phyloP scores from a whole-genome alignment of 2,329 filamentous ascomycete species.

The Waltergamsia citrina region DNA sequence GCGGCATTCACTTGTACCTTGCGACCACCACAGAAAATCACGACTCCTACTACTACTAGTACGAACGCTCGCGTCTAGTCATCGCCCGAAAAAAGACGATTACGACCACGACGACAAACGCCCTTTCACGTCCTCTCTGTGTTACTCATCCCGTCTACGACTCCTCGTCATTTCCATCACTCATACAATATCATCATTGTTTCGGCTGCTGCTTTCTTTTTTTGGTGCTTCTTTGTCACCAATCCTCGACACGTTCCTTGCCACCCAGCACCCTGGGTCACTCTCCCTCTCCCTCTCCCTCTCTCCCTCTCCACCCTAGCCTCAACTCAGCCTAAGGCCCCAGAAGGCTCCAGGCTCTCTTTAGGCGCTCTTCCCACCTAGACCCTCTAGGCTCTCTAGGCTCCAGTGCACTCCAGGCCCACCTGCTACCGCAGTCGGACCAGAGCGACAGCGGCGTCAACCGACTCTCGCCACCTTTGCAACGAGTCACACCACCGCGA shows the following conservation, averaged over 20 bases:
- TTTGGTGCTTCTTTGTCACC: neutral
- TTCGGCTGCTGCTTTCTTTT: neutral
- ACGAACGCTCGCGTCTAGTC: neutral
- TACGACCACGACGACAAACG: conserved; percentile 5
- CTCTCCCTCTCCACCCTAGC: no score
- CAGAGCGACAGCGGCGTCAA: conserved; percentile 15
- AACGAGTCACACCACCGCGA: conserved; percentile 24
- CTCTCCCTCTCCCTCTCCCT: conserved; percentile 10
- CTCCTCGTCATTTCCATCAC: neutral
- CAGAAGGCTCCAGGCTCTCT: no score
- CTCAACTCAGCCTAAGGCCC: conserved; percentile 1
- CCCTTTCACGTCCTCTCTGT: neutral
- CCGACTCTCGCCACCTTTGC: conserved; percentile 24
- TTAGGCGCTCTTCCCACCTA: neutral
- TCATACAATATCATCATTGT: no score
- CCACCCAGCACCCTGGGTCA: neutral
- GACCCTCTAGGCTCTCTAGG: conserved; percentile 1
- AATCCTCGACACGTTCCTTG: conserved; percentile 1
- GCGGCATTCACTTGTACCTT: conserved; percentile 45
- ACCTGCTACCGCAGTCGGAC: conserved; percentile 1
- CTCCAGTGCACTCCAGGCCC: no score
- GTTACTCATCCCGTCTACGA: conserved; percentile 1
- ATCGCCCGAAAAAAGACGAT: conserved; percentile 4
- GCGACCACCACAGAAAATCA: conserved; percentile 16
- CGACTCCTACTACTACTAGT: no score